Percentiles rank a stretch among this genome's conserved stretches.
Evolutionary conservation across 2,329 filamentous ascomycete species (phyloP).

Genomic region (Knufia fluminis): DNA sequence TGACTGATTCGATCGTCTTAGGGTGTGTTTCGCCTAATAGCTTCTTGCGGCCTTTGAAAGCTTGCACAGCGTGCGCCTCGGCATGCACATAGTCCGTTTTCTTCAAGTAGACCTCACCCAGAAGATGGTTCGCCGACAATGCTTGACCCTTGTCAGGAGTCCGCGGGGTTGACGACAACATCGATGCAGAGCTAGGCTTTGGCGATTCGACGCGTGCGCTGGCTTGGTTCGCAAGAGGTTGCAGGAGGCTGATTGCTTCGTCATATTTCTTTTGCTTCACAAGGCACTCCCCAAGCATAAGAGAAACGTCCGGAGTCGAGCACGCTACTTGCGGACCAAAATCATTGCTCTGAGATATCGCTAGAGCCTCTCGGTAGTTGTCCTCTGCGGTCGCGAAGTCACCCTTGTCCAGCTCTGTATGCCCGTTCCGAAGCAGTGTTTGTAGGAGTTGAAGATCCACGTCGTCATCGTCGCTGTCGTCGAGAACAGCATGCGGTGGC

Average conservation of each 20-base stretch:
- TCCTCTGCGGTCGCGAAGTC: slow-evolving; percentile 18
- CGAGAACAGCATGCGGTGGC: background rate
- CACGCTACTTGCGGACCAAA: slow-evolving; percentile 18
- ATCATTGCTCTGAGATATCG: slow-evolving; percentile 15
- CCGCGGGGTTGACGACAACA: background rate
- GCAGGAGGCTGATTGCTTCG: slow-evolving; percentile 16
- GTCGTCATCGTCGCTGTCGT: slow-evolving; percentile 11
- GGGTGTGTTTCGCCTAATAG: slow-evolving; percentile 16
- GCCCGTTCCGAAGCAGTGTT: slow-evolving; percentile 16
- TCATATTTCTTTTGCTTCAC: slow-evolving; percentile 20
- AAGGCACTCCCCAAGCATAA: slow-evolving; percentile 18
- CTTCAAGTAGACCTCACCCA: slow-evolving; percentile 16
- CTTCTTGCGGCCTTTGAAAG: slow-evolving; percentile 16
- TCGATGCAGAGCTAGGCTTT: background rate
- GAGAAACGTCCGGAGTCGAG: slow-evolving; percentile 17
- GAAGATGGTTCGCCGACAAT: slow-evolving; percentile 17
- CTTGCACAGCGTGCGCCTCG: slow-evolving; percentile 17
- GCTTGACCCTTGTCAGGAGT: slow-evolving; percentile 4
- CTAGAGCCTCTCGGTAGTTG: slow-evolving; percentile 19
- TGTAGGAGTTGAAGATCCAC: slow-evolving; percentile 17
- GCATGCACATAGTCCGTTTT: slow-evolving; percentile 17
- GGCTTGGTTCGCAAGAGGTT: slow-evolving; percentile 14
- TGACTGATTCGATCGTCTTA: slow-evolving; percentile 18
- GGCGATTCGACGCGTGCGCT: slow-evolving; percentile 2
- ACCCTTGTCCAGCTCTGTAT: slow-evolving; percentile 15